Conservation (phyloP, 345 rosid genomes). For the Tarenaya hassleriana region DNA sequence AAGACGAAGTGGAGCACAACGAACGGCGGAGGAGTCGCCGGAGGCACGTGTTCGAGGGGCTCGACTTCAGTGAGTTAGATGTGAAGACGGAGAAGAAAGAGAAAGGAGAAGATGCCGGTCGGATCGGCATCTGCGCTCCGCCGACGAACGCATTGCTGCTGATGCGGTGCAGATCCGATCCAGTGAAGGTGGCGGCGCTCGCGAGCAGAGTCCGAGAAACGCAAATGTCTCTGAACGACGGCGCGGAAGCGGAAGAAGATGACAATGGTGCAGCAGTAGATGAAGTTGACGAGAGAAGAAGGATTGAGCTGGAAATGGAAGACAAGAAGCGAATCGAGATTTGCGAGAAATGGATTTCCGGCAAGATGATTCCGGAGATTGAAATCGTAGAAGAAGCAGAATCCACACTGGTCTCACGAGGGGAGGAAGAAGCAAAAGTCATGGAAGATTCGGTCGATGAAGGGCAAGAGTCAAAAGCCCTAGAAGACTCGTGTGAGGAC, state of each 20-base stretch:
- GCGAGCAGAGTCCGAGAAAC: conserved; percentile 66
- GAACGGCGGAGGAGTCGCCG: conserved; percentile 50
- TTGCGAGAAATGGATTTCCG: conserved; percentile 30
- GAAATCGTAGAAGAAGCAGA: conserved; percentile 27
- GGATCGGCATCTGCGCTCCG: conserved; percentile 59
- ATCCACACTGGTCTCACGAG: conserved; percentile 8
- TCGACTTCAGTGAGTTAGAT: conserved; percentile 40
- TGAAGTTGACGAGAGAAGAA: conserved; percentile 13
- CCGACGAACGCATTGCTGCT: conserved; percentile 82
- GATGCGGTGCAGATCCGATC: conserved; percentile 97
- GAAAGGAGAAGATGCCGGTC: conserved; percentile 42
- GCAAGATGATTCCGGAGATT: conserved; percentile 22
- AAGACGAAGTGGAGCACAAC: conserved; percentile 32
- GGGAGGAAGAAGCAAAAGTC: conserved; percentile 21
- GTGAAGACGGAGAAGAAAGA: conserved; percentile 35
- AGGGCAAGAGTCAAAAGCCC: conserved; percentile 17
- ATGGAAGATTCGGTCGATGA: conserved; percentile 21
- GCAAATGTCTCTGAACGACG: conserved; percentile 32
- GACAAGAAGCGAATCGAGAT: conserved; percentile 29
- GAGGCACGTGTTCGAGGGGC: conserved; percentile 67
- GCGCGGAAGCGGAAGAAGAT: conserved; percentile 18
- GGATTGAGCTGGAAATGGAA: conserved; percentile 31
- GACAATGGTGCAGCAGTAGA: conserved; percentile 6
- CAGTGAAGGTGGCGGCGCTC: conserved; percentile 84
- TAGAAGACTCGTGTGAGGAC: conserved; percentile 19